These are phyloP conservation scores for Lunasporangiospora selenospora DNA, from an alignment of 192 early-diverging fungal species.

Conservation along the genomic window DNA sequence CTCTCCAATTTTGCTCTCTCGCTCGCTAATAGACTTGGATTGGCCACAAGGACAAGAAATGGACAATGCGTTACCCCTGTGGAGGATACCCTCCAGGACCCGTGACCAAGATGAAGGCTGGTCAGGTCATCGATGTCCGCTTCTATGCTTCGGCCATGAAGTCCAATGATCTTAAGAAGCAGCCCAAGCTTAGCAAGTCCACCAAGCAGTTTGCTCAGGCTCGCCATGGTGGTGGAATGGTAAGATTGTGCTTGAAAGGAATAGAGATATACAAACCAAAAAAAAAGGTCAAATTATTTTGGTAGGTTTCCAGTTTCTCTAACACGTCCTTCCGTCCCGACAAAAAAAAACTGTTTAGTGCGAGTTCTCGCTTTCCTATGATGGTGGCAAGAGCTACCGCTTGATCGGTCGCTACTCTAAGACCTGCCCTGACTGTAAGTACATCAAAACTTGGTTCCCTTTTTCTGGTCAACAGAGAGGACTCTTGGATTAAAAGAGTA, in stretches of 20 bases:
- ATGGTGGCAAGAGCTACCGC: slow-evolving; percentile 64
- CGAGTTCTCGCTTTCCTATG: slow-evolving; percentile 72
- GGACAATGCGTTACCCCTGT: slow-evolving; percentile 41
- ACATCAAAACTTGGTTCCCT: background rate
- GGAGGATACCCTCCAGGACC: slow-evolving; percentile 44
- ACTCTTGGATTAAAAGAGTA: background rate
- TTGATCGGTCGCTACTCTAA: slow-evolving; percentile 40
- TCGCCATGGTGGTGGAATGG: slow-evolving; percentile 65
- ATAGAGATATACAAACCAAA: background rate
- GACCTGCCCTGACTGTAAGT: slow-evolving; percentile 51
- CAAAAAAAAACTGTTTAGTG: slow-evolving; percentile 61
- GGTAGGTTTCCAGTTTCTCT: too few relatives aligned
- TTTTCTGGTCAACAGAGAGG: background rate
- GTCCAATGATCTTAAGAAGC: slow-evolving; percentile 15
- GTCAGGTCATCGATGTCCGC: slow-evolving; percentile 52
- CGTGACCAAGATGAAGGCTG: slow-evolving; percentile 58
- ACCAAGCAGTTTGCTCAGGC: slow-evolving; percentile 50
- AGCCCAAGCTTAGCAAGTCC: slow-evolving; percentile 32
- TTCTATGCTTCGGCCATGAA: slow-evolving; percentile 49
- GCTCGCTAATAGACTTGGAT: slow-evolving; percentile 33
- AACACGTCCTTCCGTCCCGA: too few relatives aligned
- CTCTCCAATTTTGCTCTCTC: too few relatives aligned
- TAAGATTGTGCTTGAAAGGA: slow-evolving; percentile 11
- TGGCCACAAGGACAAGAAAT: slow-evolving; percentile 37
- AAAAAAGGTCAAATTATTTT: background rate